Base-by-base conservation (phyloP, 208 protist genomes). In the Wallacemonas collosoma region DNA sequence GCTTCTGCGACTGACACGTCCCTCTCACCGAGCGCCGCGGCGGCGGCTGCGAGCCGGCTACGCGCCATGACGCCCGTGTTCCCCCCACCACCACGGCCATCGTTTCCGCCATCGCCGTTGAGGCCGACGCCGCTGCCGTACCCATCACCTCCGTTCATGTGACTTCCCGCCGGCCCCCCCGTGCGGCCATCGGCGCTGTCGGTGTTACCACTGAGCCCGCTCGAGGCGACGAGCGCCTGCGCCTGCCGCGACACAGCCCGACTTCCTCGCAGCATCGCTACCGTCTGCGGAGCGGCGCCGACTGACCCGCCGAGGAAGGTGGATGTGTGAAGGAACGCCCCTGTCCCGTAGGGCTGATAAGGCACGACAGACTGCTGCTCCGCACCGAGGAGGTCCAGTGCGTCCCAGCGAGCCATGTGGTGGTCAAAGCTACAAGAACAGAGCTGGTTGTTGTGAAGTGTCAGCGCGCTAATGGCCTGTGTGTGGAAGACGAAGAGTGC, bases 401-500 rank as follows among this genome's bases (percentile, higher is more conserved):
- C 63, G 71, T 78, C 67, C 83, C 83, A 88, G n/a, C 79, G 74
- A 17, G 71, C 75, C 47, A 88, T 54, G n/a, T 62, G 62, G 71
- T 85, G 76, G 73, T 88, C 83, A 38, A 83, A 81, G 36, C 70
- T 70, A 62, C 48, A 55, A 62, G 72, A 77, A 50, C 48, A 71
- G 36, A 88, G 61, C 43, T 83, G 71, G 62, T 81, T 77, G 40
- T 82, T 84, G 36, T 79, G 64, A 47, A 76, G 69, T 35, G 79
- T 75, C 1, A 88, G 68, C 1, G 76, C 79, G 14, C 79, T 74
- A 61, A 88, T 62, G 58, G 70, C 61, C 38, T 77, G 76, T 14
- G 76, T 76, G 76, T 88, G 83, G 44, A 77, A 79, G 36, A 78
- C 58, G 15, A 85, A 75, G 11, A 73, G 45, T 1, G 66, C 76